phyloP scores from a whole-genome alignment of 495 filamentous ascomycete genomes.

The Podospora sp. region DNA sequence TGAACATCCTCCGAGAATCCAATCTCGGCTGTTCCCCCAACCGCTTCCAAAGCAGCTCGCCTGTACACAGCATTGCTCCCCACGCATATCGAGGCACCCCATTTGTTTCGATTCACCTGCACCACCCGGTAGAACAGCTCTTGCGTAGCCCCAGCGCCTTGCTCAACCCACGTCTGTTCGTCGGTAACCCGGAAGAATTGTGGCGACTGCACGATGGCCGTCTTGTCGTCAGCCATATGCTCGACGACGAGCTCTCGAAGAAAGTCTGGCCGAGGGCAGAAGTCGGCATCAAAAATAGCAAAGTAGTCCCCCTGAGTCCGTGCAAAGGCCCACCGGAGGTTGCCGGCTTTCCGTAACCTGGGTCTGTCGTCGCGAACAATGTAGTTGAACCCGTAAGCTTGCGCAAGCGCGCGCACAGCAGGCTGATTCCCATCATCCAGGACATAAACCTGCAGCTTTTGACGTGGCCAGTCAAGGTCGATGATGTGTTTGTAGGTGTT shows the following conservation, averaged over 20 bases:
- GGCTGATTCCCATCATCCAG: constrained; percentile 33
- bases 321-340: constrained; percentile 37
- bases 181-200: constrained; percentile 37
- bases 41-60: constrained; percentile 31
- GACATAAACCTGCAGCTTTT: constrained; percentile 33
- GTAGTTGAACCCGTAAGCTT: constrained; percentile 36
- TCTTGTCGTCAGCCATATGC: constrained; percentile 36
- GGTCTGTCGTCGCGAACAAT: constrained; percentile 38
- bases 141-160: constrained; percentile 39
- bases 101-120: constrained; percentile 37
- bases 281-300: constrained; percentile 41
- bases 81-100: constrained; percentile 40
- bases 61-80: constrained; percentile 38
- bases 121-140: constrained; percentile 41
- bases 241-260: constrained; percentile 34
- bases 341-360: constrained; percentile 38
- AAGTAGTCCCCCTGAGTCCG: constrained; percentile 36
- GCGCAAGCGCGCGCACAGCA: constrained; percentile 28
- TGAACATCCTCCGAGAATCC: constrained; percentile 41
- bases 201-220: constrained; percentile 35
- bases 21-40: constrained; percentile 39
- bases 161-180: constrained; percentile 41
- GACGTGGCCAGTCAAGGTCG: constrained; percentile 34
- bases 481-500: constrained; percentile 39
- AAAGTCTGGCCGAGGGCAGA: constrained; percentile 37